These are phyloP conservation scores for Phaseolus lunatus DNA, from an alignment of 306 rosid species.

Conservation along the genomic window DNA sequence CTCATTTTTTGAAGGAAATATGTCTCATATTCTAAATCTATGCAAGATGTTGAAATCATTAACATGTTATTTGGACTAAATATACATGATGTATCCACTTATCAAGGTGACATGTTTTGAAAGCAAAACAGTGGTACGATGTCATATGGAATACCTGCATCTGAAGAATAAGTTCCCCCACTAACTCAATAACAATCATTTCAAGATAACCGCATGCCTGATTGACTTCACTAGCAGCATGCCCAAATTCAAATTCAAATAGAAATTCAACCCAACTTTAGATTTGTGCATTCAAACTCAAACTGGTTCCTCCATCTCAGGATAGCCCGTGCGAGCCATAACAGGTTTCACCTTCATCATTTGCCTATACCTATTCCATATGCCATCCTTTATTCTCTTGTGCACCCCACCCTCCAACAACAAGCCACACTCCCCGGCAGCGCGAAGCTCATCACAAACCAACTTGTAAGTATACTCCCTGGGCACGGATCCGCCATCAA, in stretches of 20 bases:
- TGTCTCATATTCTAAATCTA: neutral
- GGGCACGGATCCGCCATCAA: constrained; percentile 72
- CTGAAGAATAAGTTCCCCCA: constrained; percentile 17
- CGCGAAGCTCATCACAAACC: constrained; percentile 59
- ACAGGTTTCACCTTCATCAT: constrained; percentile 64
- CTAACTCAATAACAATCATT: constrained; percentile 6
- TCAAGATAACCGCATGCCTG: neutral
- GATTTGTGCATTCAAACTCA: constrained; percentile 42
- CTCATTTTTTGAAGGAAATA: neutral
- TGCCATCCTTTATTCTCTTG: constrained; percentile 62
- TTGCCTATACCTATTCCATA: constrained; percentile 60
- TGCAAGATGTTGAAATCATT: neutral
- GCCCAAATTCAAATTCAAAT: constrained; percentile 10
- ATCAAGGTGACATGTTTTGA: neutral
- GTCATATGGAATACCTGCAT: neutral
- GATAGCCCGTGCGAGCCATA: constrained; percentile 73
- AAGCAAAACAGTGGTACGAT: neutral
- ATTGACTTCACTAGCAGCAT: constrained; percentile 5
- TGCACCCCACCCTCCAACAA: constrained; percentile 52
- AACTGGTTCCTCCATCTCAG: constrained; percentile 38
- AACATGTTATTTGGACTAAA: neutral
- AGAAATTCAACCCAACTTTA: neutral
- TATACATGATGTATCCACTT: neutral
- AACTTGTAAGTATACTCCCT: constrained; percentile 81
- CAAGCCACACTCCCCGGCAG: constrained; percentile 53